phyloP scores from a whole-genome alignment of 345 rosid species.

The Orychophragmus violaceus region DNA sequence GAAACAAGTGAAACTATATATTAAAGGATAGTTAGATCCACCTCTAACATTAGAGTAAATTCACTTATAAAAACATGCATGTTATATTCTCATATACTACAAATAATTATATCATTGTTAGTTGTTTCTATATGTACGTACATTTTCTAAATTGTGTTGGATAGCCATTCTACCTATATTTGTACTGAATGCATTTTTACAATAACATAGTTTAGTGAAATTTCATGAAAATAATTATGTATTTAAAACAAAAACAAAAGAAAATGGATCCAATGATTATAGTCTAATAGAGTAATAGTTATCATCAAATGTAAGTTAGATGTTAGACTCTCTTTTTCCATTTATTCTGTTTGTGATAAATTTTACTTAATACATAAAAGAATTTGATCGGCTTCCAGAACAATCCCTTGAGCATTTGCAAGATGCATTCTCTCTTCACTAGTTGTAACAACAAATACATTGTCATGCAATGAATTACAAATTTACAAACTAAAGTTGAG shows the following conservation, averaged over 20 bases:
- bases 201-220: neutral
- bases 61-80: neutral
- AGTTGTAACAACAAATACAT: neutral
- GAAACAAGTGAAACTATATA: neutral
- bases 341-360: neutral
- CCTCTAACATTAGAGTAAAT: neutral
- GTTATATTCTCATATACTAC: neutral
- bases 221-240: neutral
- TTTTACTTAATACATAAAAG: neutral
- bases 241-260: neutral
- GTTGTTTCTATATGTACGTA: neutral
- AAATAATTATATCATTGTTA: neutral
- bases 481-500: neutral
- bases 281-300: neutral
- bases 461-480: neutral
- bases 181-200: neutral
- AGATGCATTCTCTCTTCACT: conserved; percentile 13
- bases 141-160: neutral
- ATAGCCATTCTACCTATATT: neutral
- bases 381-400: neutral
- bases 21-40: neutral
- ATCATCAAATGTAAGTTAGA: neutral
- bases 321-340: neutral
- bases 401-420: conserved; percentile 2
- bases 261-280: neutral